A percentile compares a stretch with the other conserved stretches of the same genome.
Conservation (phyloP, 768 basidiomycete genomes). For the Kwoniella dendrophila region DNA sequence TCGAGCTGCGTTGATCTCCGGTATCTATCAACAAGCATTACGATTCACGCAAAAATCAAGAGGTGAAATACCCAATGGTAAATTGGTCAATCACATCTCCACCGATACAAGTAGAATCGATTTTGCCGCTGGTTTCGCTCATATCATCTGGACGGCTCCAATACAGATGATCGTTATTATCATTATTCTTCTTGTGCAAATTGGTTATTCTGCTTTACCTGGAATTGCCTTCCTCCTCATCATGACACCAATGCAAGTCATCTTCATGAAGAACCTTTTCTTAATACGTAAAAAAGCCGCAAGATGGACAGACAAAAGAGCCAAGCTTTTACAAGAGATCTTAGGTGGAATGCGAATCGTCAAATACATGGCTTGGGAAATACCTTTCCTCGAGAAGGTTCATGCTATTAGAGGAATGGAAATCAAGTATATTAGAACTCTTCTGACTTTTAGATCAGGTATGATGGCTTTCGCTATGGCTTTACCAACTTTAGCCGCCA, state of each 20-base stretch:
- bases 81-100: conserved; percentile 83
- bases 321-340: conserved; percentile 85
- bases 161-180: conserved; percentile 40
- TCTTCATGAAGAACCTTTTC: conserved; percentile 74
- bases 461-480: conserved; percentile 68
- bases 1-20: conserved; percentile 81
- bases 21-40: conserved; percentile 73
- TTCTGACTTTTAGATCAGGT: conserved; percentile 65
- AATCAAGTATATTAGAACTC: conserved; percentile 62
- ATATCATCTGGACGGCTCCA: conserved; percentile 71
- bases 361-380: conserved; percentile 89
- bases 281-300: conserved; percentile 71
- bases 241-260: conserved; percentile 69
- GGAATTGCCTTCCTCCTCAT: conserved; percentile 49
- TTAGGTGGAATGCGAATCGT: conserved; percentile 86
- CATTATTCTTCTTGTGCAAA: conserved; percentile 66
- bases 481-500: conserved; percentile 75
- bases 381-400: conserved; percentile 74
- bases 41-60: conserved; percentile 76
- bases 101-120: conserved; percentile 72
- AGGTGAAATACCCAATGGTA: conserved; percentile 78
- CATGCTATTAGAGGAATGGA: conserved; percentile 71
- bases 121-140: conserved; percentile 71
- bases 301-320: conserved; percentile 85
- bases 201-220: conserved; percentile 50